Base-by-base conservation (phyloP, 139 green algal species). In the Closterium sp. region DNA sequence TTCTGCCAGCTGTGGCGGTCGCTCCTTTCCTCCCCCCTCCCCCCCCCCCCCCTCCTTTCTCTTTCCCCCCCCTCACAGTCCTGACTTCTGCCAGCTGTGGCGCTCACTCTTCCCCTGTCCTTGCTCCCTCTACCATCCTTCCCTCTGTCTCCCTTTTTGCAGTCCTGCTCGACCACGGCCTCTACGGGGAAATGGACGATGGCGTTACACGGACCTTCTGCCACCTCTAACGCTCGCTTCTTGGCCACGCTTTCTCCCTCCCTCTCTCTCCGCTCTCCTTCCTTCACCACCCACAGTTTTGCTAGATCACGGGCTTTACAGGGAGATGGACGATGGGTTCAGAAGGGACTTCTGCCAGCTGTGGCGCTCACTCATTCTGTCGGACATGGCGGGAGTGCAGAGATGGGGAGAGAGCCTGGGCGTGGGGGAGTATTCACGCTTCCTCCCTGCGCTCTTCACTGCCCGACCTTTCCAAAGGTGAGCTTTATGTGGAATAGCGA, bases 391-490 rank as follows among this genome's bases (percentile, higher is more conserved):
- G 19, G 89, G 29, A 9, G 34, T 94, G 85, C 4, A 91, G 42
- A 24, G 13, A 9, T n/a, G 85, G 34, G 89, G 92, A 27, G 45
- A 94, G 31, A 17, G 31, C 22, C 86, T 94, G 21, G 92, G 92
- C 13, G 92, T 91, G 6, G 92, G 88, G 22, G 73, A 91, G 1
- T 92, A 94, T 28, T 94, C 31, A 19, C 28, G 70, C 0, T 94
- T 84, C 70, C 85, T 94, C 9, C 92, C 92, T 22, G 89, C 94
- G 5, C 32, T 94, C 21, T 94, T 94, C n/a, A 94, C 92, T n/a
- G 92, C 90, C 7, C 32, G 92, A 27, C 30, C 89, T 0, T 91
- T 88, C 27, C 70, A 31, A 9, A 93, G 91, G 91, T 93, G 28
- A 27, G 45, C 1, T 1, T 70, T 13, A 70, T 2, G 10, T n/a